Evolutionary conservation across 75 land plant species (phyloP).

Genomic region (Gnetum montanum): DNA sequence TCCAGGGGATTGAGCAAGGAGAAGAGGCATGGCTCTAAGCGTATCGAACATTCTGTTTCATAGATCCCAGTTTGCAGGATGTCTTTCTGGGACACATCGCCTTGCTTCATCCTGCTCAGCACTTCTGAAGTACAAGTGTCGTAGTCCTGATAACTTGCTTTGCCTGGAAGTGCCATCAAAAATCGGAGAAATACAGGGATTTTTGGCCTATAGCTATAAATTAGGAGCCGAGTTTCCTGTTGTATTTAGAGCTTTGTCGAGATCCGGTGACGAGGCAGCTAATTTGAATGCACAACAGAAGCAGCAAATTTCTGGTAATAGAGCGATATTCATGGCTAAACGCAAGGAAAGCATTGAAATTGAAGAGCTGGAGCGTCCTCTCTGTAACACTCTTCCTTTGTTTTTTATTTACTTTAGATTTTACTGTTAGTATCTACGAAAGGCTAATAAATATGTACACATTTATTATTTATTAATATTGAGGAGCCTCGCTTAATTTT

Average conservation of each 20-base stretch:
- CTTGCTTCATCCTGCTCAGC: not conserved
- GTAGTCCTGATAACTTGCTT: no score
- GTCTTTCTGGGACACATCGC: not conserved
- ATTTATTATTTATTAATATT: not conserved
- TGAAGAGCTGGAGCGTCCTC: conserved; percentile 8
- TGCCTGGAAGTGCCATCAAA: not conserved
- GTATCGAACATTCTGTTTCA: not conserved
- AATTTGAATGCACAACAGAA: no score
- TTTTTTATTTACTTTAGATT: not conserved
- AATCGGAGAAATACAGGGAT: not conserved
- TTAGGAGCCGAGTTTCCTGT: not conserved
- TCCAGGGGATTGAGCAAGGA: no score
- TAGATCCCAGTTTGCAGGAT: not conserved
- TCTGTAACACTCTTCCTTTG: no score
- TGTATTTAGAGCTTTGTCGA: conserved; percentile 2
- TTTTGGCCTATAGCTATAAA: not conserved
- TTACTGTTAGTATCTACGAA: not conserved
- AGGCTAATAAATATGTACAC: not conserved
- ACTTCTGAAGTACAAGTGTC: no score
- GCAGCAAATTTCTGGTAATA: not conserved
- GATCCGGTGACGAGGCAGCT: conserved; percentile 7
- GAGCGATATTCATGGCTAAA: not conserved
- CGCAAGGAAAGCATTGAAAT: not conserved
- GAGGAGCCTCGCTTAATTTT: not conserved
- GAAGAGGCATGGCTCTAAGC: not conserved